A percentile compares a stretch with the other conserved stretches of the same genome.
phyloP scores from a whole-genome alignment of 2,329 filamentous ascomycete species.

The Didymellaceae sp. region DNA sequence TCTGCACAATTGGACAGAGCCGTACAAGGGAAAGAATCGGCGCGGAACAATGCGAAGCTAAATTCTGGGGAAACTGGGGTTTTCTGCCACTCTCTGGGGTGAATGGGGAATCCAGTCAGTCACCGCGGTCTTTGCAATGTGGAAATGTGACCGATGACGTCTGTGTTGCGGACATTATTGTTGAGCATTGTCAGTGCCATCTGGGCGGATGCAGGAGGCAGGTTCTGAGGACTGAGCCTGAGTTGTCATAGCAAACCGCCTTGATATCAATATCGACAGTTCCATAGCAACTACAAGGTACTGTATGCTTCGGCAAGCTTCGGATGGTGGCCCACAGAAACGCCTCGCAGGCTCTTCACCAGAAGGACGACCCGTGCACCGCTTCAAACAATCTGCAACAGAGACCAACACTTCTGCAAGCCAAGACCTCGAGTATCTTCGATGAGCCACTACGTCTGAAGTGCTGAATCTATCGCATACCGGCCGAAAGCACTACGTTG shows the following conservation, averaged over 20 bases:
- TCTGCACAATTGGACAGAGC: neutral
- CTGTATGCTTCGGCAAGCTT: slow-evolving; percentile 12
- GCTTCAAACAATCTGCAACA: neutral
- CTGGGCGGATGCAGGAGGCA: neutral
- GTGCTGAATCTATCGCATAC: neutral
- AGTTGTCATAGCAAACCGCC: too few relatives aligned
- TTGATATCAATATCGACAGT: neutral
- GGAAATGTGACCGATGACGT: slow-evolving; percentile 13
- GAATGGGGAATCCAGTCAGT: slow-evolving; percentile 5
- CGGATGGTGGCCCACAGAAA: slow-evolving; percentile 26
- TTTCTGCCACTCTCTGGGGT: slow-evolving; percentile 17
- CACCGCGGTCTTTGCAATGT: slow-evolving; percentile 16
- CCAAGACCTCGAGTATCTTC: slow-evolving; percentile 7
- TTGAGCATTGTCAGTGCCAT: neutral
- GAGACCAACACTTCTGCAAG: slow-evolving; percentile 6
- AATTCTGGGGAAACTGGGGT: slow-evolving; percentile 31
- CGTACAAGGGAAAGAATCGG: slow-evolving; percentile 14
- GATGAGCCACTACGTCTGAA: neutral
- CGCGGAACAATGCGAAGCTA: slow-evolving; percentile 30
- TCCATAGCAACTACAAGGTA: neutral
- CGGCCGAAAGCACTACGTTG: neutral
- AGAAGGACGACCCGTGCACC: slow-evolving; percentile 7
- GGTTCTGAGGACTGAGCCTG: neutral
- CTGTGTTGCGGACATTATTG: neutral
- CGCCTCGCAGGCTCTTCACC: slow-evolving; percentile 19